A percentile compares a stretch with the other conserved stretches of the same genome.
These are phyloP conservation scores for Phallus indusiatus DNA, from an alignment of 768 basidiomycete species.

Conservation along the genomic window DNA sequence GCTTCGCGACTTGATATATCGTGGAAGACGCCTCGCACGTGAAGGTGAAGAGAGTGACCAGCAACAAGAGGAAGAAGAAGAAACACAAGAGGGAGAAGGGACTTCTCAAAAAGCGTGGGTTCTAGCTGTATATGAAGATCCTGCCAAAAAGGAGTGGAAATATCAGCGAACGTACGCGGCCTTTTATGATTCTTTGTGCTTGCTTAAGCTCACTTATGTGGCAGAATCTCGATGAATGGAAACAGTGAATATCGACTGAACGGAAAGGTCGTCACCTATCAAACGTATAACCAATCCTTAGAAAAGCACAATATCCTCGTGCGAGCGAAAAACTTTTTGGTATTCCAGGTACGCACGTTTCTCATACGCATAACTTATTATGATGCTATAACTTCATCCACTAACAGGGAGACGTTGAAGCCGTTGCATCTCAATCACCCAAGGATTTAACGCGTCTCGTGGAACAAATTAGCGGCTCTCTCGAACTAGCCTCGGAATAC, in stretches of 20 bases:
- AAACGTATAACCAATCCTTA: conserved; percentile 82
- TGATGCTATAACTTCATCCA: background rate
- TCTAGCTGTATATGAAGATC: conserved; percentile 80
- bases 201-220: background rate
- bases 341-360: conserved; percentile 61
- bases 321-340: conserved; percentile 98
- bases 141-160: conserved; percentile 68
- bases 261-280: conserved; percentile 69
- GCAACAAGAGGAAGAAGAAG: conserved; percentile 41
- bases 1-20: conserved; percentile 91
- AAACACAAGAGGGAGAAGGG: conserved; percentile 61
- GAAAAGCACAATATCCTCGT: conserved; percentile 90
- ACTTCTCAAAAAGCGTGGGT: conserved; percentile 95
- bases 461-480: conserved; percentile 91
- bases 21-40: conserved; percentile 62
- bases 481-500: conserved; percentile 83
- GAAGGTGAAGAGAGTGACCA: too few species aligned
- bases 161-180: conserved; percentile 96
- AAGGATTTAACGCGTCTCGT: conserved; percentile 83
- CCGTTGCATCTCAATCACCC: conserved; percentile 90
- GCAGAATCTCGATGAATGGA: conserved; percentile 79
- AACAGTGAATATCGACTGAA: conserved; percentile 90
- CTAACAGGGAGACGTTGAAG: conserved; percentile 94
- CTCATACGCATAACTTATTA: background rate
- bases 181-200: conserved; percentile 42